A percentile compares a stretch with the other conserved stretches of the same genome.
Conservation (phyloP, 129 eudicot genomes). For the Heracleum sosnowskyi region DNA sequence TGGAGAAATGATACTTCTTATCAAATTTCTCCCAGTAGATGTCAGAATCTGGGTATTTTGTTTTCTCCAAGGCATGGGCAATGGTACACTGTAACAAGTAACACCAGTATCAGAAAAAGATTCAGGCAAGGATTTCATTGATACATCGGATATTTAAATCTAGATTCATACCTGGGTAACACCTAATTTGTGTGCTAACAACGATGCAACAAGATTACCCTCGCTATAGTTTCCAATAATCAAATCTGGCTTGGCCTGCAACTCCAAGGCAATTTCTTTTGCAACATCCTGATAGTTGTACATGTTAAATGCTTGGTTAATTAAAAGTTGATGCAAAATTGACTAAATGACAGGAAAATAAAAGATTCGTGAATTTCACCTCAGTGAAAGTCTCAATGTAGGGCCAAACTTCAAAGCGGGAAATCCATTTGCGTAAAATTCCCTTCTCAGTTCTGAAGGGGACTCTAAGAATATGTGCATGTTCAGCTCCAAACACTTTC, state of each 20-base stretch:
- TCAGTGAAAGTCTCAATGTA: slow-evolving; percentile 96
- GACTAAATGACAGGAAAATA: background rate
- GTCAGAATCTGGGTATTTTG: slow-evolving; percentile 92
- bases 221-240: slow-evolving; percentile 93
- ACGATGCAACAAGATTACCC: slow-evolving; percentile 85
- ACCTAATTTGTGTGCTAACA: slow-evolving; percentile 87
- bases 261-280: slow-evolving; percentile 62
- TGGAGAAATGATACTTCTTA: slow-evolving; percentile 78
- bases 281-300: slow-evolving; percentile 55
- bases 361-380: slow-evolving; percentile 26
- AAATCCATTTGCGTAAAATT: slow-evolving; percentile 91
- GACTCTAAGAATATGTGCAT: slow-evolving; percentile 85
- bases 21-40: slow-evolving; percentile 79
- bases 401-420: slow-evolving; percentile 99
- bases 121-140: background rate
- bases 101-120: background rate
- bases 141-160: background rate
- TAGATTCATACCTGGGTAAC: slow-evolving; percentile 62
- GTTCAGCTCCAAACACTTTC: slow-evolving; percentile 82
- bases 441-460: slow-evolving; percentile 96
- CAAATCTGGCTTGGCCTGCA: slow-evolving; percentile 81
- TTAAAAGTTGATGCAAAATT: background rate
- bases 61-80: slow-evolving; percentile 93
- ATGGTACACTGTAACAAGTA: slow-evolving; percentile 57
- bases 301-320: background rate